phyloP scores from a whole-genome alignment of 352 stramenopile species.

The Pythium folliculosum region DNA sequence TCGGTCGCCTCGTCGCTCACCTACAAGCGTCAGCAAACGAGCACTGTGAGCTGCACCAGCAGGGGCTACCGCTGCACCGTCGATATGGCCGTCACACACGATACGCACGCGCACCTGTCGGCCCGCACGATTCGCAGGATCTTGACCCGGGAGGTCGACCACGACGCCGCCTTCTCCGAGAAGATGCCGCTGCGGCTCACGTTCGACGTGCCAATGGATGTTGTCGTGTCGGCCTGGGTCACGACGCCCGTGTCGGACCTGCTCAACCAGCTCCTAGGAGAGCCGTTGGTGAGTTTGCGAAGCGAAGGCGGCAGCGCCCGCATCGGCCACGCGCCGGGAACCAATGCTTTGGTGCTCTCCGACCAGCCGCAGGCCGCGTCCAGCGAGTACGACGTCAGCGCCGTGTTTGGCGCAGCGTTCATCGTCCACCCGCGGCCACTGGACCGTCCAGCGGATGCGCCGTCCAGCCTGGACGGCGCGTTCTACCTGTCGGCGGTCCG shows the following conservation, averaged over 20 bases:
- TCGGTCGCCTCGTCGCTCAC: background rate
- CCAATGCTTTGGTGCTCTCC: background rate
- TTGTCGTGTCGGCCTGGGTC: background rate
- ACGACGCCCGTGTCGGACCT: background rate
- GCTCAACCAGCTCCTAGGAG: background rate
- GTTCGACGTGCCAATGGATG: background rate
- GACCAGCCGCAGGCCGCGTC: background rate
- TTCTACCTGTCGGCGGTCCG: background rate
- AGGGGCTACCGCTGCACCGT: background rate
- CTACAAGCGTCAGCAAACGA: background rate
- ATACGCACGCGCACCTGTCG: background rate
- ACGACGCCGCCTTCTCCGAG: background rate
- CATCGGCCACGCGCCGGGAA: background rate
- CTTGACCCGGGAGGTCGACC: background rate
- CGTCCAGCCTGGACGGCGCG: background rate
- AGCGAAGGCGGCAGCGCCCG: background rate
- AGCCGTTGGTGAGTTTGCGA: background rate
- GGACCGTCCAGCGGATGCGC: no score
- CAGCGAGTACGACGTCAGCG: background rate
- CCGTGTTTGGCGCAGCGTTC: background rate
- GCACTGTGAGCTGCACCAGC: background rate
- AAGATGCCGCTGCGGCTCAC: background rate
- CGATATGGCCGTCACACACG: background rate
- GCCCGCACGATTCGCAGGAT: background rate
- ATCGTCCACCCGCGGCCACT: background rate